Evolutionary conservation across 2,329 filamentous ascomycete genomes (phyloP).

Genomic region (Aschersonia sp.): DNA sequence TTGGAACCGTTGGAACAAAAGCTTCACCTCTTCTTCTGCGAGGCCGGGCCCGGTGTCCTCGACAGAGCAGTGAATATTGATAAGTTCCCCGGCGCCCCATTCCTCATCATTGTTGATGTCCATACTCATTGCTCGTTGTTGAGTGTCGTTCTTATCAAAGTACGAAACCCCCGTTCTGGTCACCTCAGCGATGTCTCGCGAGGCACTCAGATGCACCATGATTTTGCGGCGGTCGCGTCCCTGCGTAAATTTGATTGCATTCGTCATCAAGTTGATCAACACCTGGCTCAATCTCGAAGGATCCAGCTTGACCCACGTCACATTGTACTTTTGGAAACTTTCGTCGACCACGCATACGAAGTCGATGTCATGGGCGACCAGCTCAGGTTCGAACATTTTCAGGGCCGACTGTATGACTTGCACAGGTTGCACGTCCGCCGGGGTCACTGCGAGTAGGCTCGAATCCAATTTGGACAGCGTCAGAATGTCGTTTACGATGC

Average conservation of each 20-base stretch:
- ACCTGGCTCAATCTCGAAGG: constrained; percentile 63
- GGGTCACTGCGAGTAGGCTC: constrained; percentile 54
- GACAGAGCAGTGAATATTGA: constrained; percentile 61
- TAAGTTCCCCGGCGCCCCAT: constrained; percentile 57
- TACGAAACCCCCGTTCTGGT: constrained; percentile 27
- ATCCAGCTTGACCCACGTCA: constrained; percentile 63
- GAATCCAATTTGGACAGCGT: constrained; percentile 59
- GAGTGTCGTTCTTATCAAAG: constrained; percentile 28
- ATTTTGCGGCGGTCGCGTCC: constrained; percentile 45
- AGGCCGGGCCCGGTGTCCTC: constrained; percentile 58
- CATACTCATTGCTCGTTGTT: constrained; percentile 15
- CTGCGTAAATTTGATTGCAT: constrained; percentile 51
- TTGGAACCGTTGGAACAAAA: constrained; percentile 54
- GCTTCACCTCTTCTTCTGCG: constrained; percentile 47
- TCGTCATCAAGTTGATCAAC: constrained; percentile 61
- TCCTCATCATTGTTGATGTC: constrained; percentile 40
- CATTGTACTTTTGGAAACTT: constrained; percentile 46
- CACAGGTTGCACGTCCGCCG: constrained; percentile 54
- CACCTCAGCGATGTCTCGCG: constrained; percentile 31
- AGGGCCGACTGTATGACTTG: constrained; percentile 53
- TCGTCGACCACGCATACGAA: constrained; percentile 56
- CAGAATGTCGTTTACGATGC: constrained; percentile 54
- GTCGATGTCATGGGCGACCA: constrained; percentile 57
- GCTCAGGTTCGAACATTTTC: constrained; percentile 68
- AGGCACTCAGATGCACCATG: constrained; percentile 50